Evolutionary conservation across 225 moss, liverwort and hornwort genomes (phyloP).

Genomic region (Sphagnum tenellum): DNA sequence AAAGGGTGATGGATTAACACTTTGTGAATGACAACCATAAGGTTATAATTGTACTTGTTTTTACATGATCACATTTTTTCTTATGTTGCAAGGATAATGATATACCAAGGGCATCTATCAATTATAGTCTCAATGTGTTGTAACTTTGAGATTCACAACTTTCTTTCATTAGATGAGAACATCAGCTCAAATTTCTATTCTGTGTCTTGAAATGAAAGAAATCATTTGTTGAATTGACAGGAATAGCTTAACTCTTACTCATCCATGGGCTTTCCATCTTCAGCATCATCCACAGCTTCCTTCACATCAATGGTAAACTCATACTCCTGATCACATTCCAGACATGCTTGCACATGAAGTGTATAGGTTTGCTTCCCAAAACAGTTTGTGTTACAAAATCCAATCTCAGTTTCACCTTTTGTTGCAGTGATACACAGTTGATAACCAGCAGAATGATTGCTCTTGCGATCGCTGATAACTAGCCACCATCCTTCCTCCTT

Average conservation of each 20-base stretch:
- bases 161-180: too few species aligned
- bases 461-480: slow-evolving; percentile 77
- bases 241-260: slow-evolving; percentile 25
- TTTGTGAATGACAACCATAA: too few species aligned
- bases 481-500: slow-evolving; percentile 99
- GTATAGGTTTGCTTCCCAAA: slow-evolving; percentile 70
- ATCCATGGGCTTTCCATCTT: slow-evolving; percentile 53
- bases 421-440: slow-evolving; percentile 78
- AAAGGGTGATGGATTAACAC: too few species aligned
- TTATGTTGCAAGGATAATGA: too few species aligned
- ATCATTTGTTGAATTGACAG: too few species aligned
- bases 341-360: slow-evolving; percentile 86
- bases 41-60: too few species aligned
- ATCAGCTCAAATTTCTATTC: too few species aligned
- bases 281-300: slow-evolving; percentile 68
- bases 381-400: slow-evolving; percentile 73
- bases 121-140: too few species aligned
- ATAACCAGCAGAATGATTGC: slow-evolving; percentile 83
- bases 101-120: too few species aligned
- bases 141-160: too few species aligned
- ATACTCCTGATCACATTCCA: slow-evolving; percentile 92
- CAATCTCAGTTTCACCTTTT: slow-evolving; percentile 67
- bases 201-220: too few species aligned
- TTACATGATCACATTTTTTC: too few species aligned
- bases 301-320: slow-evolving; percentile 85